Evolutionary conservation across 2,329 filamentous ascomycete species (phyloP).

Genomic region (Botrytis fabae): DNA sequence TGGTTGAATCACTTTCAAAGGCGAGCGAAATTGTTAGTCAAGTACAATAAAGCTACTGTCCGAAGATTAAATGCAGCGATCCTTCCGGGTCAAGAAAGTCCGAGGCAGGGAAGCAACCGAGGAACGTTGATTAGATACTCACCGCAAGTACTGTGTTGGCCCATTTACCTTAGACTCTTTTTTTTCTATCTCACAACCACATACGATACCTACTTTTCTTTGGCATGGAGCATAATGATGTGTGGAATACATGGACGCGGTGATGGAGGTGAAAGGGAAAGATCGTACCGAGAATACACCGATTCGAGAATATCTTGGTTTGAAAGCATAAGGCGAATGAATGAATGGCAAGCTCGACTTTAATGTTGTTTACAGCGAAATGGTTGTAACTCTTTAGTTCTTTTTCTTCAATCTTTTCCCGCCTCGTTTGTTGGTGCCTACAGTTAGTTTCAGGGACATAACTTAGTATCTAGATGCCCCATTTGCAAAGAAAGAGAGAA

Average conservation of each 20-base stretch:
- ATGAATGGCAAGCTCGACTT: slow-evolving; percentile 20
- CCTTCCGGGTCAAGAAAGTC: slow-evolving; percentile 24
- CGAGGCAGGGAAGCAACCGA: slow-evolving; percentile 25
- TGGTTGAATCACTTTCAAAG: slow-evolving; percentile 90
- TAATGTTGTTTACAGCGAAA: slow-evolving; percentile 20
- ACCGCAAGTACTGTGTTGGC: slow-evolving; percentile 29
- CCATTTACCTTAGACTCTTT: slow-evolving; percentile 27
- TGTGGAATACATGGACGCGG: slow-evolving; percentile 29
- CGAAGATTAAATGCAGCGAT: slow-evolving; percentile 27
- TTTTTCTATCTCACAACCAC: slow-evolving; percentile 29
- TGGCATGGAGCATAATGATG: slow-evolving; percentile 31
- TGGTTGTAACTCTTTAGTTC: slow-evolving; percentile 24
- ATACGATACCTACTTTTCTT: slow-evolving; percentile 36
- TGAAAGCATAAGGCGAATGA: slow-evolving; percentile 32
- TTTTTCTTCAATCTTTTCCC: slow-evolving; percentile 26
- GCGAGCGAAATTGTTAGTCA: slow-evolving; percentile 95
- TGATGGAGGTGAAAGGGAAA: slow-evolving; percentile 25
- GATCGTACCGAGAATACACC: slow-evolving; percentile 10
- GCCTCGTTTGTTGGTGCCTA: slow-evolving; percentile 12
- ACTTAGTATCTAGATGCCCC: slow-evolving; percentile 15
- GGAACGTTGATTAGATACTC: slow-evolving; percentile 27
- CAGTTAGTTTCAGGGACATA: slow-evolving; percentile 5
- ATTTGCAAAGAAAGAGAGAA: background rate
- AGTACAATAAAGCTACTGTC: slow-evolving; percentile 46
- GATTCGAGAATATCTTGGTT: slow-evolving; percentile 15